These are phyloP conservation scores for Penicillium nordicum DNA, from an alignment of 2,329 filamentous ascomycete genomes.

Conservation along the genomic window DNA sequence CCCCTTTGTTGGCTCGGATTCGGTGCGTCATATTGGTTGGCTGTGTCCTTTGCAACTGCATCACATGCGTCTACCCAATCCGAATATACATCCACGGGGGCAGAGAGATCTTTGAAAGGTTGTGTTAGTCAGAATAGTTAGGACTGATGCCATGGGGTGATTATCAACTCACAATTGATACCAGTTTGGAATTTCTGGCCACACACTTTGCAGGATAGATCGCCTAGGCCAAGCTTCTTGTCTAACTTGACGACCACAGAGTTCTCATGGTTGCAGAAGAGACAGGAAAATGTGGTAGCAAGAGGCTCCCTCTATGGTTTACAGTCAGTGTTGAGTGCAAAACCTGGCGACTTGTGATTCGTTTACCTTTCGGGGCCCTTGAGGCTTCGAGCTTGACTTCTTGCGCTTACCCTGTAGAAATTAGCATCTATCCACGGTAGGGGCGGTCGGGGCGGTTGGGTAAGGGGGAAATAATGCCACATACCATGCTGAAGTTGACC, in stretches of 20 bases:
- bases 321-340: slow-evolving; percentile 15
- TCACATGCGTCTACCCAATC: slow-evolving; percentile 98
- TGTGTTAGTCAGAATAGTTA: not conserved
- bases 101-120: slow-evolving; percentile 67
- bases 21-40: slow-evolving; percentile 34
- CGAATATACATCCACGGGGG: slow-evolving; percentile 90
- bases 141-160: not conserved
- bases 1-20: slow-evolving; percentile 13
- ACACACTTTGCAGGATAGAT: slow-evolving; percentile 86
- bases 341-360: not conserved
- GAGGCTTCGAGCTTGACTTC: slow-evolving; percentile 74
- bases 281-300: slow-evolving; percentile 82
- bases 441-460: not conserved
- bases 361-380: slow-evolving; percentile 75
- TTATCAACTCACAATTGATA: slow-evolving; percentile 71
- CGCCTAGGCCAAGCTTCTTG: slow-evolving; percentile 84
- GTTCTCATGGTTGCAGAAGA: slow-evolving; percentile 98
- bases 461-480: not conserved
- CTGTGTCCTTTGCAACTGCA: slow-evolving; percentile 63
- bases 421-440: not conserved
- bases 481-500: slow-evolving; percentile 14
- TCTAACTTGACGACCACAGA: slow-evolving; percentile 88
- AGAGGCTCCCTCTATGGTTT: slow-evolving; percentile 43
- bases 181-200: slow-evolving; percentile 89
- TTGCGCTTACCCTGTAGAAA: slow-evolving; percentile 79